These are phyloP conservation scores for Verticillium albo-atrum DNA, from an alignment of 2,329 filamentous ascomycete species.

Conservation along the genomic window DNA sequence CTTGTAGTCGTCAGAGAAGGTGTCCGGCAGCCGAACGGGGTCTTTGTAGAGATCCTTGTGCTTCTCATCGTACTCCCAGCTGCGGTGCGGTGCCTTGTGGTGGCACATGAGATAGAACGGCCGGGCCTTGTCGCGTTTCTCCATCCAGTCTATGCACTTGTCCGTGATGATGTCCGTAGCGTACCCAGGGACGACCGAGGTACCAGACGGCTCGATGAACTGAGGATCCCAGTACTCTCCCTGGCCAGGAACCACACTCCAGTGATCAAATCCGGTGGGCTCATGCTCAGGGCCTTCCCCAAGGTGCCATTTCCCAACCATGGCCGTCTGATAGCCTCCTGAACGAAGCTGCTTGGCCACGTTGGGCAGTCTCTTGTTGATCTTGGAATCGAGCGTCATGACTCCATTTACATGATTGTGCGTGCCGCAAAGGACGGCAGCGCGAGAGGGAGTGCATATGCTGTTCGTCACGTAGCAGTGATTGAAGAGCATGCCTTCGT, in stretches of 20 bases:
- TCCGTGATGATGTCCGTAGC: conserved; percentile 49
- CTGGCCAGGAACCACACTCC: conserved; percentile 46
- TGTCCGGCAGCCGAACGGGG: conserved; percentile 41
- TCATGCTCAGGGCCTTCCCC: conserved; percentile 41
- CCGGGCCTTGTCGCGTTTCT: conserved; percentile 20
- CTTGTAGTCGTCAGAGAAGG: conserved; percentile 50
- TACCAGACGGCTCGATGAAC: conserved; percentile 37
- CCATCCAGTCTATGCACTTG: conserved; percentile 39
- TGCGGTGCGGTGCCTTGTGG: conserved; percentile 50
- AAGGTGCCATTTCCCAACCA: conserved; percentile 51
- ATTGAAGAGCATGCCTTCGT: conserved; percentile 45
- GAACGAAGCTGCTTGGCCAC: conserved; percentile 44
- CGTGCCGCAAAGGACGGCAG: conserved; percentile 43
- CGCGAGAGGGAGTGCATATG: conserved; percentile 48
- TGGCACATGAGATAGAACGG: conserved; percentile 54
- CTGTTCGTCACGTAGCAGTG: conserved; percentile 51
- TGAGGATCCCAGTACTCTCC: conserved; percentile 47
- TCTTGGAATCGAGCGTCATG: conserved; percentile 41
- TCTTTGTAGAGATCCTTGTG: conserved; percentile 43
- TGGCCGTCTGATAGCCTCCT: conserved; percentile 44
- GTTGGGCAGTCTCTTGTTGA: conserved; percentile 46
- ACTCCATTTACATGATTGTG: conserved; percentile 51
- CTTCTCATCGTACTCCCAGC: conserved; percentile 45
- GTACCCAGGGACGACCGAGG: conserved; percentile 32
- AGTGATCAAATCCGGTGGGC: conserved; percentile 47